Base-by-base conservation (phyloP, 2,329 filamentous ascomycete species). In the Hypoxylon sp. region DNA sequence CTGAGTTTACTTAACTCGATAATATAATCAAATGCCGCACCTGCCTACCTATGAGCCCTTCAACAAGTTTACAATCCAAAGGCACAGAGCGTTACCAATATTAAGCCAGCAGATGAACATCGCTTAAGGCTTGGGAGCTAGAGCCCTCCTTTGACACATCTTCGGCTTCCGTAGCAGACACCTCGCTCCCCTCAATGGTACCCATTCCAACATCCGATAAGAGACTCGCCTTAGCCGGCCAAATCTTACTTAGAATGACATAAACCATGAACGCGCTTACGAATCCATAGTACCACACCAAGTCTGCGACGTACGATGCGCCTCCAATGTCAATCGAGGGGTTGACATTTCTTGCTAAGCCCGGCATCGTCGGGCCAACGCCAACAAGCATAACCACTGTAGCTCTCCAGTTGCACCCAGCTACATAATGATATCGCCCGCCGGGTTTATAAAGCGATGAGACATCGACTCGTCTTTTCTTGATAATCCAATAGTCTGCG, bases 401-500 rank as follows among this genome's bases (percentile, higher is more conserved):
- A 8, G 40, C 47, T 2, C 47, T 32, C 47, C 47, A 51, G 23
- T 51, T 51, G n/a, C 29, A 36, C 3, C 47, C 47, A 7, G 21
- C 34, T 8, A 15, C 36, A 17, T 51, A 51, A 19, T n/a, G 13
- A 12, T 51, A 51, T 12, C 32, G 19, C 6, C 54, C 50, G 25
- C 47, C 31, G 3, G 50, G 50, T n/a, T 17, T 29, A 29, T 57
- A 50, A 26, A 57, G 47, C 13, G 44, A 44, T 1, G 40, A 12
- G 4, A 57, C 37, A 6, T 32, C 21, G 8, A 42, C 38, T 6
- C 45, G 35, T 32, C 52, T 41, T 7, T 36, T 13, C 20, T 49
- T 53, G 6, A 57, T 50, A 21, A 57, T 17, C 54, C 54, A 57
- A 34, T 57, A 57, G 36, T 57, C 54, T n/a, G 43, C 29, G 7